A percentile compares a stretch with the other conserved stretches of the same genome.
These are phyloP conservation scores for Alternaria novae-zelandiae DNA, from an alignment of 2,329 filamentous ascomycete genomes.

Conservation along the genomic window DNA sequence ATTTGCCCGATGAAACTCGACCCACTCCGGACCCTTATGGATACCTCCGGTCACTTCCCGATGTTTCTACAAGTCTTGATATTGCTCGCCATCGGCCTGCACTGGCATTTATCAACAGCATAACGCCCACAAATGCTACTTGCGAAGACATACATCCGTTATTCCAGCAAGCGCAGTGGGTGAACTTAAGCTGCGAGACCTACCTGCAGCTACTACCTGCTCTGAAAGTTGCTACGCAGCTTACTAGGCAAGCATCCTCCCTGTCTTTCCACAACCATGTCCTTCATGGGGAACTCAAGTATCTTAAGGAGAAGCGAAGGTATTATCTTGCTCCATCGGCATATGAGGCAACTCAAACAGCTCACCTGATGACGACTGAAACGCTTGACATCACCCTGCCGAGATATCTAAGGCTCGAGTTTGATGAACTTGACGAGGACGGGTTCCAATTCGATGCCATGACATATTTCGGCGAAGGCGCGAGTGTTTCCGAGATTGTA, in stretches of 20 bases:
- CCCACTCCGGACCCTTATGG: not conserved
- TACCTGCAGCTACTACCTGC: not conserved
- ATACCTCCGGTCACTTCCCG: not conserved
- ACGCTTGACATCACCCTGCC: not conserved
- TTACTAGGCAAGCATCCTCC: constrained; percentile 3
- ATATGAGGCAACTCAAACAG: not conserved
- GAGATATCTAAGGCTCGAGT: not conserved
- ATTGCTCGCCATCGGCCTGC: not conserved
- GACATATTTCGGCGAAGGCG: not conserved
- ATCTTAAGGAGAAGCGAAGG: not conserved
- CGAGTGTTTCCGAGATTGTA: not conserved
- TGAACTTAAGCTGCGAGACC: not conserved
- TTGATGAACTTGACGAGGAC: not conserved
- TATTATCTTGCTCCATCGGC: not conserved
- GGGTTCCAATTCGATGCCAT: not conserved
- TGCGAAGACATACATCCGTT: constrained; percentile 2
- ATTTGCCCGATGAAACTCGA: not conserved
- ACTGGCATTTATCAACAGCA: not conserved
- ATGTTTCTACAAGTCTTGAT: not conserved
- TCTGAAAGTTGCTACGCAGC: constrained; percentile 3
- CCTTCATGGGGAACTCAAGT: not conserved
- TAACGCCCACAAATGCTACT: not conserved
- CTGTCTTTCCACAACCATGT: constrained; percentile 6
- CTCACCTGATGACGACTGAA: not conserved
- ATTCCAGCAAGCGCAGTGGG: not conserved